phyloP scores from a whole-genome alignment of 139 green algal species.

The Marvania coccoides region DNA sequence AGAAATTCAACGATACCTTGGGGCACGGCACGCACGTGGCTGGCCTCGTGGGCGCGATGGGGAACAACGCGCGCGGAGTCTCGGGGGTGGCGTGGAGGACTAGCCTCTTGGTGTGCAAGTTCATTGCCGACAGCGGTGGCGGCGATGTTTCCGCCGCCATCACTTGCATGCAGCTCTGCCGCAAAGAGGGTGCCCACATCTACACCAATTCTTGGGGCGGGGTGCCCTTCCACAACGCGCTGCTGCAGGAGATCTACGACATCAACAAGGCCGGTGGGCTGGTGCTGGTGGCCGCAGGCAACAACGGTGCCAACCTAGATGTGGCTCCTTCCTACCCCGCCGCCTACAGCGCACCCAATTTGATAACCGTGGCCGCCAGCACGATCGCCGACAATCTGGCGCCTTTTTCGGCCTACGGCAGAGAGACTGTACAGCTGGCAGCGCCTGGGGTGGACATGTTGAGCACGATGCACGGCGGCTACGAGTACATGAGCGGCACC shows the following conservation, averaged over 20 bases:
- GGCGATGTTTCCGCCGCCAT: slow-evolving; percentile 36
- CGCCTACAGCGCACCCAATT: slow-evolving; percentile 15
- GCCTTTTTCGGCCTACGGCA: slow-evolving; percentile 20
- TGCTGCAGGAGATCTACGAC: slow-evolving; percentile 16
- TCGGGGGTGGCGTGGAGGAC: slow-evolving; percentile 14
- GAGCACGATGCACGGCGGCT: slow-evolving; percentile 11
- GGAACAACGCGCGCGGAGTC: slow-evolving; percentile 14
- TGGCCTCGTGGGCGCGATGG: slow-evolving; percentile 9
- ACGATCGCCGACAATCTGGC: slow-evolving; percentile 2
- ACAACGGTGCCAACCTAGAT: slow-evolving; percentile 28
- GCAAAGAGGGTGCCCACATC: slow-evolving; percentile 21
- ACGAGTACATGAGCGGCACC: slow-evolving; percentile 59
- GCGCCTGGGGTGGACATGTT: slow-evolving; percentile 24
- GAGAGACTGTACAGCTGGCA: slow-evolving; percentile 13
- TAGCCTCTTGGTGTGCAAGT: slow-evolving; percentile 19
- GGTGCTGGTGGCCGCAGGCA: slow-evolving; percentile 36
- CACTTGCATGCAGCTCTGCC: slow-evolving; percentile 25
- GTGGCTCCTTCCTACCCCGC: slow-evolving; percentile 20
- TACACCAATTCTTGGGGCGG: slow-evolving; percentile 37
- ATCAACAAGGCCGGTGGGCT: slow-evolving; percentile 14
- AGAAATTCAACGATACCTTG: not conserved
- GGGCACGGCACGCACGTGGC: slow-evolving; percentile 14
- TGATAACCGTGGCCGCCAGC: slow-evolving; percentile 25
- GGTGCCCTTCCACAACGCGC: slow-evolving; percentile 7
- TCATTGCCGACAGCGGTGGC: slow-evolving; percentile 23